Base-by-base conservation (phyloP, 495 filamentous ascomycete species). In the Penicillium cinerascens region DNA sequence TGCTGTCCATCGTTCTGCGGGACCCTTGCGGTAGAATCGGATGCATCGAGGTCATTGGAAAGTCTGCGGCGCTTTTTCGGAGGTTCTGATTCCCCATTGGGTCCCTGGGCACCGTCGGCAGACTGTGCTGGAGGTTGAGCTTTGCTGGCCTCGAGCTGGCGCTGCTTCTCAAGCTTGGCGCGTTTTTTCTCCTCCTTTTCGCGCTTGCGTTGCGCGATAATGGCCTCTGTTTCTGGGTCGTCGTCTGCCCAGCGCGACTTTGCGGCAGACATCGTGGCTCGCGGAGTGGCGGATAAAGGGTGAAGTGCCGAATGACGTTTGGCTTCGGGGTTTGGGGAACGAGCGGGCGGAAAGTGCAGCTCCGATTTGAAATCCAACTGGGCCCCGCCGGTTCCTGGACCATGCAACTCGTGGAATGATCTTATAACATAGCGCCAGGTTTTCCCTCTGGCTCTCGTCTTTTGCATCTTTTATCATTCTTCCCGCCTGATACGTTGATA, bases 181-280 rank as follows among this genome's bases (percentile, higher is more conserved):
- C 86, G 85, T 70, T 86, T 90, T 74, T 91, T 95, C 51, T 88
- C 84, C 66, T 96, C 92, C 71, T 95, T 96, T 61, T 95, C 91
- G 56, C 79, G 78, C 73, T 89, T 95, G 38, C 82, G 78, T 61
- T 86, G 82, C 16, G 85, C 87, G 55, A 88, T 78, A 42, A 84
- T 71, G 16, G 81, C 87, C 22, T 83, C 81, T 50, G 92, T 88
- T 55, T 89, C 74, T 41, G 74, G 71, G 56, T 77, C 90, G 48
- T 86, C 82, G 63, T 89, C 78, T 51, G 88, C 90, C 93, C 93
- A 98, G 61, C 93, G 84, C 38, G 92, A 96, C 70, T 83, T 86
- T 17, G 69, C 60, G 64, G 75, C 76, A 47, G 85, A 78, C 87
- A 90, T 91, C 52, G 44, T 73, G 25, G 41, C 26, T 38, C 43